phyloP scores from a whole-genome alignment of 768 basidiomycete species.

The Boletus barrowsii region DNA sequence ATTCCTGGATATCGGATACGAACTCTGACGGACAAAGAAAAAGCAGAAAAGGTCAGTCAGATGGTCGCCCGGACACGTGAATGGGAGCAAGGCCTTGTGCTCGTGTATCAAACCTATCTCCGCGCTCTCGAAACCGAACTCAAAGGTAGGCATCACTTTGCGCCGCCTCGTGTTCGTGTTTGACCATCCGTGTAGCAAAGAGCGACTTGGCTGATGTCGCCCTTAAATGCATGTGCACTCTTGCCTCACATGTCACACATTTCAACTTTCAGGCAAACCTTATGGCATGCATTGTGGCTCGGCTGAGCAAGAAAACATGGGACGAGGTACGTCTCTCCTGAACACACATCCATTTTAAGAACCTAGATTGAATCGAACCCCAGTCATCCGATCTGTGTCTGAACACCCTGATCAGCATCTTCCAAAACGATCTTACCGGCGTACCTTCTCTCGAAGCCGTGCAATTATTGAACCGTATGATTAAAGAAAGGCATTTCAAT shows the following conservation, averaged over 20 bases:
- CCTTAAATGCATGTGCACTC: conserved; percentile 83
- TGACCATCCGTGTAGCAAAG: conserved; percentile 45
- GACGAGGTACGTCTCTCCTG: conserved; percentile 59
- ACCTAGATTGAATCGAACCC: conserved; percentile 10
- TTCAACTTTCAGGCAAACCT: conserved; percentile 97
- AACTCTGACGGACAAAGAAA: conserved; percentile 84
- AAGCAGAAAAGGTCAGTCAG: conserved; percentile 90
- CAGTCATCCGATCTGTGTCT: conserved; percentile 87
- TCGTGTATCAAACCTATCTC: conserved; percentile 86
- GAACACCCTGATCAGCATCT: conserved; percentile 74
- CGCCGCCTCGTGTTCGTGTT: conserved; percentile 17
- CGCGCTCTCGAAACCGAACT: conserved; percentile 81
- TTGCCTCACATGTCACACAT: conserved; percentile 80
- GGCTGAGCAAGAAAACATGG: conserved; percentile 84
- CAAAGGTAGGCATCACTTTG: conserved; percentile 50
- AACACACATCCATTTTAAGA: conserved; percentile 2
- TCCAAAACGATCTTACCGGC: conserved; percentile 80
- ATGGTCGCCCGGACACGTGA: conserved; percentile 87
- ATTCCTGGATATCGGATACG: conserved; percentile 97
- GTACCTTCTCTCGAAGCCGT: conserved; percentile 83
- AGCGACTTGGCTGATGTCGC: conserved; percentile 64
- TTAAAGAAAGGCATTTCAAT: conserved; percentile 88
- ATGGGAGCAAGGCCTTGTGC: conserved; percentile 92
- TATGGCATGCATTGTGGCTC: conserved; percentile 81
- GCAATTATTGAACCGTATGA: conserved; percentile 89